Percentiles rank a stretch among this genome's conserved stretches.
Evolutionary conservation across 257 asterid species (phyloP).

Genomic region (Craterostigma plantagineum): DNA sequence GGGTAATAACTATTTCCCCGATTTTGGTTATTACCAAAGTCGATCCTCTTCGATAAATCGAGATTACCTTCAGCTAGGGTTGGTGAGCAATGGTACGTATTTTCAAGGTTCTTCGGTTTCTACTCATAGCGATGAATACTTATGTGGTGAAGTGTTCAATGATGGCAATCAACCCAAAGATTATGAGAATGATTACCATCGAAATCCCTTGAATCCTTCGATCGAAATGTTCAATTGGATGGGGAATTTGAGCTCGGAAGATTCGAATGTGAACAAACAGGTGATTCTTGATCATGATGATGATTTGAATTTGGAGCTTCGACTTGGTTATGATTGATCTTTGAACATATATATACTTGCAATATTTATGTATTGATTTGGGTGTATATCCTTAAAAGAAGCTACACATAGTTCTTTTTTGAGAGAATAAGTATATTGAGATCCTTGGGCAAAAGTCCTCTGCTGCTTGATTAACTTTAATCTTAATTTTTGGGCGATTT

Average conservation of each 20-base stretch:
- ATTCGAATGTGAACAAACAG: conserved; percentile 10
- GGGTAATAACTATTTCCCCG: neutral
- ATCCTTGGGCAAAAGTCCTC: too few relatives aligned
- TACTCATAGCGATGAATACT: conserved; percentile 5
- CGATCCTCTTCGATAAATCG: neutral
- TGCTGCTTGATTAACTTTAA: too few relatives aligned
- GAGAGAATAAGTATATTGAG: too few relatives aligned
- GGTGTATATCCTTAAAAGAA: too few relatives aligned
- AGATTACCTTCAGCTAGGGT: too few relatives aligned
- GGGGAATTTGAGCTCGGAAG: conserved; percentile 9
- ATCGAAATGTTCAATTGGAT: conserved; percentile 13
- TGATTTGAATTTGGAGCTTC: conserved; percentile 75
- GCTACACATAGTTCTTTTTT: too few relatives aligned
- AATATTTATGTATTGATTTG: too few relatives aligned
- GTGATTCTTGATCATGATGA: conserved; percentile 20
- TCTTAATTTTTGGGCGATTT: too few relatives aligned
- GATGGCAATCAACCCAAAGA: neutral
- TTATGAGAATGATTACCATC: neutral
- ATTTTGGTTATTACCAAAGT: too few relatives aligned
- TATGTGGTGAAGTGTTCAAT: neutral
- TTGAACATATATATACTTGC: neutral
- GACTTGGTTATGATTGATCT: conserved; percentile 29
- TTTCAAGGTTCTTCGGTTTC: too few relatives aligned
- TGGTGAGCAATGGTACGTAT: too few relatives aligned
- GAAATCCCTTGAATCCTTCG: conserved; percentile 8